Base-by-base conservation (phyloP, 352 stramenopile genomes). In the Saprolegnia diclina region DNA sequence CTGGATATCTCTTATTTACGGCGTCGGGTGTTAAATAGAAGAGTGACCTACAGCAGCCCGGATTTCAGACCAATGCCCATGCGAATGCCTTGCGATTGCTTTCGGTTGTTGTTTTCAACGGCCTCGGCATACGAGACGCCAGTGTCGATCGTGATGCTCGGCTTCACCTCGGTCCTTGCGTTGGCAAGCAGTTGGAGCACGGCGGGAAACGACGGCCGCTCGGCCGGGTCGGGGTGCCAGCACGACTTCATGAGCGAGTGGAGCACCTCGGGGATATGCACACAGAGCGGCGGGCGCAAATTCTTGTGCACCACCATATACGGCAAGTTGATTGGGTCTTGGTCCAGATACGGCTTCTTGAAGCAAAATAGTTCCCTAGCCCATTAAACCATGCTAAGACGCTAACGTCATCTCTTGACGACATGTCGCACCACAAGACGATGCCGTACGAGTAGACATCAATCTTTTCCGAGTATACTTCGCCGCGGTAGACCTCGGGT, bases 391-490 rank as follows among this genome's bases (percentile, higher is more conserved):
- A n/a, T n/a, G n/a, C n/a, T n/a, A 29, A 22, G 0, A 70, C 13
- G n/a, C 22, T 48, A 19, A 50, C 10, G n/a, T 56, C 44, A 71
- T 53, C 56, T 44, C 40, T 29, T 37, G 14, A 4, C 4, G 42
- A 48, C 3, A 2, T 3, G 19, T n/a, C 62, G 14, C 70, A 90
- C 84, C 85, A 92, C 54, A 94, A 73, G 35, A 94, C 85, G 56
- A 93, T 90, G 67, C 82, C 79, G 68, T 90, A 91, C 32, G 83
- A 91, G 71, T 93, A 91, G 3, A 93, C 68, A 56, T 93, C 85
- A 35, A 93, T 89, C 74, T 93, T 93, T 64, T 93, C 85, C 42
- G 82, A 89, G 73, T 91, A 93, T 40, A 88, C 81, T 52, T 93
- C 83, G 40, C 85, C 85, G 29, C 83, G 81, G 50, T 91, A 93